These are phyloP conservation scores for Karstenula rhodostoma DNA, from an alignment of 2,329 filamentous ascomycete species.

Conservation along the genomic window DNA sequence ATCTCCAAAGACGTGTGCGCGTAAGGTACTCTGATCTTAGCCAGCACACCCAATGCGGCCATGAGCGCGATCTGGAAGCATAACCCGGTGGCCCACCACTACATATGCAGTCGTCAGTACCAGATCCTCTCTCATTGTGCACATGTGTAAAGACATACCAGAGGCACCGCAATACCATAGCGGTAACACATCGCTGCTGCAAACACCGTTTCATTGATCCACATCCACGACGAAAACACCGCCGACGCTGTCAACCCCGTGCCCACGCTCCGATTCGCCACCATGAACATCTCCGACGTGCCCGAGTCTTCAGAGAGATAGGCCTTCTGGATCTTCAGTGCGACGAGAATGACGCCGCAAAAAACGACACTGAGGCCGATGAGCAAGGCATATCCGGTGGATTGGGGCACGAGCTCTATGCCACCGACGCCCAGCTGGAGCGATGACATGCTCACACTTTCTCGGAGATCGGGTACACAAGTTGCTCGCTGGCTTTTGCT, in stretches of 20 bases:
- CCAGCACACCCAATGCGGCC: conserved; percentile 29
- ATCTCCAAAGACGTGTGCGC: conserved; percentile 66
- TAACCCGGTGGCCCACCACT: conserved; percentile 33
- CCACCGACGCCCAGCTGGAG: conserved; percentile 6
- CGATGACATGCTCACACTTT: not conserved
- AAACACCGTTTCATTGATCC: conserved; percentile 27
- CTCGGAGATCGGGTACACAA: not conserved
- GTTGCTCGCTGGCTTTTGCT: not conserved
- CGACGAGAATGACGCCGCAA: conserved; percentile 24
- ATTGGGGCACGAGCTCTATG: conserved; percentile 21
- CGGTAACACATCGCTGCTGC: conserved; percentile 33
- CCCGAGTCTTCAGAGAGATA: conserved; percentile 27
- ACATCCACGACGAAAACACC: conserved; percentile 30
- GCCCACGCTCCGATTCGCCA: conserved; percentile 28
- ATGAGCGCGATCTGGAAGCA: conserved; percentile 37
- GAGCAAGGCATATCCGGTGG: conserved; percentile 25
- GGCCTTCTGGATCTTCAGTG: conserved; percentile 24
- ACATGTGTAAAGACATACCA: conserved; percentile 12
- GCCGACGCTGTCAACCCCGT: conserved; percentile 30
- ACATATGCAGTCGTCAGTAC: not conserved
- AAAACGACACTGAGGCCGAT: conserved; percentile 23
- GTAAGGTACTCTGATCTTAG: conserved; percentile 34
- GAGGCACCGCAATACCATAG: conserved; percentile 35
- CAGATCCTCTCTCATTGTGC: not conserved
- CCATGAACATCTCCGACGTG: conserved; percentile 34